Conservation (phyloP, 225 moss, liverwort and hornwort species). For the Sphagnum tenellum region DNA sequence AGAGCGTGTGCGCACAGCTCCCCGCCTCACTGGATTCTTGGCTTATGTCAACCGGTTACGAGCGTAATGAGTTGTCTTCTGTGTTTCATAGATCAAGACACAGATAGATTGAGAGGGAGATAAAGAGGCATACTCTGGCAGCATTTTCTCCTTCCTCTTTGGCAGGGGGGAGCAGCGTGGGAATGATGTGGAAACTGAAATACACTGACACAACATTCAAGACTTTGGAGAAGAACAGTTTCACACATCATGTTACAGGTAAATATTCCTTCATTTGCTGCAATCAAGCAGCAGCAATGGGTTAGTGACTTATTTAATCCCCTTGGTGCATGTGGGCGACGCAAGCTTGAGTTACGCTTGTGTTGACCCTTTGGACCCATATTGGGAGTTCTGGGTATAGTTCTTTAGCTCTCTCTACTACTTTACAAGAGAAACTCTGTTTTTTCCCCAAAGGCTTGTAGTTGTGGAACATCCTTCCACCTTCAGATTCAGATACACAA, state of each 20-base stretch:
- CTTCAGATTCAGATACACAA: too few species aligned
- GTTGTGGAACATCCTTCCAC: too few species aligned
- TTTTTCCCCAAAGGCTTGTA: too few species aligned
- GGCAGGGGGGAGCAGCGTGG: not conserved
- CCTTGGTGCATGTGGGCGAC: too few species aligned
- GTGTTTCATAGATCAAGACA: not conserved
- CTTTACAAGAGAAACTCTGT: too few species aligned
- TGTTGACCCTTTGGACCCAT: too few species aligned
- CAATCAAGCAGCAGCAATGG: slow-evolving; percentile 19
- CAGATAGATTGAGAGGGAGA: not conserved
- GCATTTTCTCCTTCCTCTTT: not conserved
- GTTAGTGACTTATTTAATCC: not conserved
- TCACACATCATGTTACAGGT: slow-evolving; percentile 10
- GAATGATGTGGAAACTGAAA: not conserved
- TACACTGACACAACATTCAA: slow-evolving; percentile 8
- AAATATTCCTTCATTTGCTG: slow-evolving; percentile 14
- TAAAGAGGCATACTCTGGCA: not conserved
- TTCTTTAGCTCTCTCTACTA: too few species aligned
- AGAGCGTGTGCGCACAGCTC: slow-evolving; percentile 83
- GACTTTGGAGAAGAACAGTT: slow-evolving; percentile 18
- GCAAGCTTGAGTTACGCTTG: too few species aligned
- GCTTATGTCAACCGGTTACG: slow-evolving; percentile 86
- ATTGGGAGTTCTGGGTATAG: too few species aligned
- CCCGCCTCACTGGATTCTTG: slow-evolving; percentile 74
- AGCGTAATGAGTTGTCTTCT: slow-evolving; percentile 24